Base-by-base conservation (phyloP, 2,329 filamentous ascomycete genomes). In the Emmonsiellopsis sp. region DNA sequence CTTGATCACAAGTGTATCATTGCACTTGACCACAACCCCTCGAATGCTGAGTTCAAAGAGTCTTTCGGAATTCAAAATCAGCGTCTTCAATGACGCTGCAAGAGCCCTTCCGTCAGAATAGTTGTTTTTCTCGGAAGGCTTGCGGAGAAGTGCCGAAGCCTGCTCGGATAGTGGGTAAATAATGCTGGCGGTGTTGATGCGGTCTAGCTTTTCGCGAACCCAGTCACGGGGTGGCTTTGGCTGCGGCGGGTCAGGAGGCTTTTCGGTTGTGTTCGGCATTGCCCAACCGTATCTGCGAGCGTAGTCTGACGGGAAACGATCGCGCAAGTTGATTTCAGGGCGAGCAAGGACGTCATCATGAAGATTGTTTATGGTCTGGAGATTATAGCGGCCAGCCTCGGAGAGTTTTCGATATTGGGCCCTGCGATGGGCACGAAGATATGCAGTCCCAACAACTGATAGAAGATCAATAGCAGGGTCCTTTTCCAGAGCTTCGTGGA, bases 401-500 rank as follows among this genome's bases (percentile, higher is more conserved):
- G 42, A 40, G 13, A 53, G 42, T 20, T 55, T 16, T 5, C 6
- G 41, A 46, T 54, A 52, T 42, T 57, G 53, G 7, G 50, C 41
- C 16, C 46, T 41, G 34, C 30, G 55, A 60, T 62, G 60, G 43
- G 52, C 41, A 20, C 15, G 47, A 31, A 11, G 26, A 54, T 60
- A 62, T n/a, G 51, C 56, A 11, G 53, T 44, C 11, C 53, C 37
- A 35, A 62, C 54, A 31, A 63, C 49, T 15, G 59, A 60, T 42
- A 64, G 50, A 32, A 65, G 43, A 48, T 65, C 60, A 2, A 51
- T 56, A 2, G 45, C 41, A n/a, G 57, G 56, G 35, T 63, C 51
- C 32, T 51, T 54, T 51, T 58, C 34, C 2, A 61, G 41, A 26
- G 51, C 57, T 2, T 51, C 52, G 47, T 62, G 56, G 34, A 63